Conservation (phyloP, 2,329 filamentous ascomycete genomes). For the Fusarium ambrosium region DNA sequence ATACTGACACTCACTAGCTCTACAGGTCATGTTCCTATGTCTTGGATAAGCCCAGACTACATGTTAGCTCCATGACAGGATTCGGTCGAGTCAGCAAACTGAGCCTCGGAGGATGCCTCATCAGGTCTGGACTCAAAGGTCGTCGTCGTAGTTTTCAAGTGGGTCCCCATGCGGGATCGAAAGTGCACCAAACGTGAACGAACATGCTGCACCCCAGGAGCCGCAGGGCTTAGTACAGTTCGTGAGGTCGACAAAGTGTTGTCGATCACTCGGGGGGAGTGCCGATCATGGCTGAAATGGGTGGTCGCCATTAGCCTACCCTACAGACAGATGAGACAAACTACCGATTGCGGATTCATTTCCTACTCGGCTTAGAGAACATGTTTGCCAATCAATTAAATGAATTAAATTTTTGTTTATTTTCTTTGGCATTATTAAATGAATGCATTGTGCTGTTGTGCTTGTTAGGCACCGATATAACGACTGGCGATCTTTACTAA, state of each 20-base stretch:
- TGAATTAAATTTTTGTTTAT: background rate
- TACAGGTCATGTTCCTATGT: background rate
- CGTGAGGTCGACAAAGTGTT: background rate
- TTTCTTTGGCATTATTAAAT: background rate
- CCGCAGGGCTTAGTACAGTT: conserved; percentile 1
- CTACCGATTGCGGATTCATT: background rate
- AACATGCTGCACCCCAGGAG: background rate
- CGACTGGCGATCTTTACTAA: background rate
- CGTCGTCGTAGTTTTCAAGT: background rate
- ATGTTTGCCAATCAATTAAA: background rate
- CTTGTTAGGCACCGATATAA: background rate
- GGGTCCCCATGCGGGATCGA: background rate
- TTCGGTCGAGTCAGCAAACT: background rate
- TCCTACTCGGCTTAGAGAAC: background rate
- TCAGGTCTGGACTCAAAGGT: background rate
- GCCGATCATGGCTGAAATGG: conserved; percentile 7
- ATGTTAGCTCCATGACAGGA: background rate
- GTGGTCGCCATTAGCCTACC: background rate
- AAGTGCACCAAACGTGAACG: background rate
- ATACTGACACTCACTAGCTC: background rate
- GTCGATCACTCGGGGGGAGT: background rate
- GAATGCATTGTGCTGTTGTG: background rate
- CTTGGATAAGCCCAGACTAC: background rate
- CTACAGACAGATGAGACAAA: background rate
- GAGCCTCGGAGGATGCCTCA: background rate